Conservation (phyloP, 306 rosid species). For the Sphenostylis stenocarpa region DNA sequence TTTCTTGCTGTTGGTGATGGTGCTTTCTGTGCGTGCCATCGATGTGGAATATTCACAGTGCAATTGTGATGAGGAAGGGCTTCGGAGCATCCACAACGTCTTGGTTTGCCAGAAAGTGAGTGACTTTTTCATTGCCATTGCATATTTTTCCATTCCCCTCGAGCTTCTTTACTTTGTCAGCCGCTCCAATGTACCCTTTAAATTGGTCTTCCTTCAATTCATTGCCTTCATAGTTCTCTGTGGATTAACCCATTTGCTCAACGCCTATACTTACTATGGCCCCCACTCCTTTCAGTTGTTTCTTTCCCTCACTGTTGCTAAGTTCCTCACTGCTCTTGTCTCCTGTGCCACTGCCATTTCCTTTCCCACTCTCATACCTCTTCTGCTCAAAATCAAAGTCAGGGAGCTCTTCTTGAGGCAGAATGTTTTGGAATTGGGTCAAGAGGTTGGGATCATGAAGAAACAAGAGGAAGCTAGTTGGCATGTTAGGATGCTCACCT, state of each 20-base stretch:
- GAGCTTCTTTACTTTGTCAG: constrained; percentile 87
- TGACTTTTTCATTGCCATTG: constrained; percentile 83
- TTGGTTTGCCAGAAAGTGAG: constrained; percentile 75
- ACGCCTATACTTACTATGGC: constrained; percentile 74
- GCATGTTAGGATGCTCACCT: constrained; percentile 85
- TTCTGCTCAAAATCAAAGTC: constrained; percentile 70
- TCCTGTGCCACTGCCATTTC: constrained; percentile 82
- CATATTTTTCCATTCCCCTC: constrained; percentile 86
- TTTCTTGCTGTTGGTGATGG: constrained; percentile 28
- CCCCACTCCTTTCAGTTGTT: constrained; percentile 64
- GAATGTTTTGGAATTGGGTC: constrained; percentile 72
- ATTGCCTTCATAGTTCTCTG: constrained; percentile 86
- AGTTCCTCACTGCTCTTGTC: constrained; percentile 81
- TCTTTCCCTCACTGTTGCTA: constrained; percentile 67
- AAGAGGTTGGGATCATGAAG: constrained; percentile 84
- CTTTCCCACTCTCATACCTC: constrained; percentile 71
- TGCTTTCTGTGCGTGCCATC: constrained; percentile 29
- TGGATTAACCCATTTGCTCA: constrained; percentile 85
- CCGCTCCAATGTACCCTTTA: constrained; percentile 89
- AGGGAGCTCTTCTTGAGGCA: constrained; percentile 74
- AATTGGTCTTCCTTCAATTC: constrained; percentile 78
- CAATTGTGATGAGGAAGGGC: constrained; percentile 60
- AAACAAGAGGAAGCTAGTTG: constrained; percentile 74
- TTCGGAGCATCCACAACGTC: constrained; percentile 61
- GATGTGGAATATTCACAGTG: constrained; percentile 48